Base-by-base conservation (phyloP, 164 flowering plant genomes). In the Vitis cinerea region DNA sequence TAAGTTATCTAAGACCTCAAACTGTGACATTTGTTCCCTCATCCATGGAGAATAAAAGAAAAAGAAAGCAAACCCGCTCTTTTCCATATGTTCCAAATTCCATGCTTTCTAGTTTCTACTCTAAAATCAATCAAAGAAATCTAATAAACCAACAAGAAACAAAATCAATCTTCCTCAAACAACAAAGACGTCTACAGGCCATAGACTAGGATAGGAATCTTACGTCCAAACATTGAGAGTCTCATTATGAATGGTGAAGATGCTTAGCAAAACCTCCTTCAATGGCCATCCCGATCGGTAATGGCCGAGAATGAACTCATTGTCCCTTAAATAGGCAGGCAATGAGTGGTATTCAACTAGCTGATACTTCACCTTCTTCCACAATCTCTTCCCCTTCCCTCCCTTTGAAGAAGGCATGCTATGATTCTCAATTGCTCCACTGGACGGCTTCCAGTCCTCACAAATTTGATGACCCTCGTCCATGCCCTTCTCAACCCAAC, bases 151-250 rank as follows among this genome's bases (percentile, higher is more conserved):
- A 3, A 37, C 7, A 37, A 37, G 27, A 37, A 37, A 37, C 7
- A 37, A 37, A 37, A 37, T 3, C 44, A 23, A 57, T 1, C 27
- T 23, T 23, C 27, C 27, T 23, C 27, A 23, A 23, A 23, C 27
- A 23, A 23, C 27, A 23, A 23, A 23, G 27, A 23, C 2, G 27
- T 23, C 27, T 23, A 23, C 27, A 23, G 27, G 27, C 0, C 27
- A 23, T 23, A 23, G 27, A 23, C 27, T 23, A 23, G 27, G 27
- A 23, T 9, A 59, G 57, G 52, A 70, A 51, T 4, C 91, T 86
- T 90, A 95, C 99, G 99, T 95, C 99, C 99, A 93, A 61, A 95
- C 93, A 71, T 95, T 95, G 30, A 95, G 83, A 44, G 99, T 95
- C 88, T 93, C 98, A 58, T 91, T 95, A 77, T 95, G 99, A 70